These are phyloP conservation scores for Chenopodium formosanum DNA, from an alignment of 148 eudicot species.

Conservation along the genomic window DNA sequence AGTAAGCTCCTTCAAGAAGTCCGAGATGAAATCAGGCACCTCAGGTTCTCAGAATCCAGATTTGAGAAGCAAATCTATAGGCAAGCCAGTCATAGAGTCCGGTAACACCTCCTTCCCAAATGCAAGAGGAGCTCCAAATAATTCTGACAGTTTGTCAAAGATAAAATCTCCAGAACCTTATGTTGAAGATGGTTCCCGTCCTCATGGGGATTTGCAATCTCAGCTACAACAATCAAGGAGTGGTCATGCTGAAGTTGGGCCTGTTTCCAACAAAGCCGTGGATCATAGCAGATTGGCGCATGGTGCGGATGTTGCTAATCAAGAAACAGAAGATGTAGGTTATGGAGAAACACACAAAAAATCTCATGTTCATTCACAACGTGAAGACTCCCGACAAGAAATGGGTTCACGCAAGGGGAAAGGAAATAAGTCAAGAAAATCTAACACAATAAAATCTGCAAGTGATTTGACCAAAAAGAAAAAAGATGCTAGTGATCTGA, in stretches of 20 bases:
- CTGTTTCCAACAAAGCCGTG: slow-evolving; percentile 33
- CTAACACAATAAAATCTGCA: slow-evolving; percentile 36
- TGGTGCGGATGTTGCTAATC: slow-evolving; percentile 43
- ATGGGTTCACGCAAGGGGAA: slow-evolving; percentile 41
- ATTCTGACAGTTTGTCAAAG: slow-evolving; percentile 34
- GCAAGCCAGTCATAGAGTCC: slow-evolving; percentile 37
- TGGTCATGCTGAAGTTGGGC: slow-evolving; percentile 34
- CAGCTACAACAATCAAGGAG: slow-evolving; percentile 38
- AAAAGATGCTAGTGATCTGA: slow-evolving; percentile 32
- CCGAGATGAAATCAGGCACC: slow-evolving; percentile 39
- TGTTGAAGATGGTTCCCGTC: slow-evolving; percentile 43
- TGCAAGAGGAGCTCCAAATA: slow-evolving; percentile 33
- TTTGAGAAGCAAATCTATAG: slow-evolving; percentile 42
- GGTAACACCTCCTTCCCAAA: slow-evolving; percentile 42
- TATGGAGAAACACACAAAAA: slow-evolving; percentile 53
- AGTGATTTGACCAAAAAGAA: slow-evolving; percentile 22
- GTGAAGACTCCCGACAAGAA: slow-evolving; percentile 44
- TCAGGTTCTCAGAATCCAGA: slow-evolving; percentile 54
- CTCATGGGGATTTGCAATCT: slow-evolving; percentile 33
- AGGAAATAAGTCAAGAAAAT: slow-evolving; percentile 58
- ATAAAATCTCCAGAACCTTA: slow-evolving; percentile 43
- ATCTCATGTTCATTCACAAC: slow-evolving; percentile 27
- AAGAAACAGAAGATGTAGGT: slow-evolving; percentile 46
- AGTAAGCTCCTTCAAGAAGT: slow-evolving; percentile 65
- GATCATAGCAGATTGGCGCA: slow-evolving; percentile 42